Base-by-base conservation (phyloP, 176 grass and related monocot genomes). In the Bromus sterilis region DNA sequence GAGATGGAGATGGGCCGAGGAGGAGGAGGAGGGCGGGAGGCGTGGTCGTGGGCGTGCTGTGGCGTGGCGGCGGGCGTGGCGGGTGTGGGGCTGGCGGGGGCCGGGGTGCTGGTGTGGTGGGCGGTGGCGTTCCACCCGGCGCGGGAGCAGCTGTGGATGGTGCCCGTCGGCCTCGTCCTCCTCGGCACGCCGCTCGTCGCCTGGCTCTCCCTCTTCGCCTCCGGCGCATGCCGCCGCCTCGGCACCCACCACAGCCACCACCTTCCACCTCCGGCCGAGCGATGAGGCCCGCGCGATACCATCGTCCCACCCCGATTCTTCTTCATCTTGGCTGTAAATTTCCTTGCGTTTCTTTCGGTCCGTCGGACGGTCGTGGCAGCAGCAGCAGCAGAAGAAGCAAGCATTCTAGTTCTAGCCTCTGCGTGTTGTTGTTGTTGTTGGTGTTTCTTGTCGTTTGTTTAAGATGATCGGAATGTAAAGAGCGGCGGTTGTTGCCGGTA, bases 111-210 rank as follows among this genome's bases (percentile, higher is more conserved):
- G 88, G 87, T 91, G 60, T 95, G 90, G 90, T 95, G 96, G 96
- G 86, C 62, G 33, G 26, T 95, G 34, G 89, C 28, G 71, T 98
- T 98, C 86, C 96, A 93, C 83, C 90, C 73, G 4, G 57, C 56
- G 32, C 86, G 75, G 9, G 37, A 82, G 78, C 93, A 93, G 88
- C 79, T 95, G 4, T 98, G 96, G 96, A 98, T 98, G 96, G 96
- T 98, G 37, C 96, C 96, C 66, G 90, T 93, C 15, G 88, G 96
- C 42, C 80, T 98, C 82, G 72, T 98, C 77, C 80, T 98, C 18
- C 80, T 91, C 82, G 93, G 92, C 83, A 98, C 96, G 29, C 89
- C 93, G 56, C 80, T 91, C 53, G 14, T 98, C 83, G 74, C 89
- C 1, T 98, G 96, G 84, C 71, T 98, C 82, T 93, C 96, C 26